Conservation (phyloP, 2,329 filamentous ascomycete species). For the Colletotrichum lini region DNA sequence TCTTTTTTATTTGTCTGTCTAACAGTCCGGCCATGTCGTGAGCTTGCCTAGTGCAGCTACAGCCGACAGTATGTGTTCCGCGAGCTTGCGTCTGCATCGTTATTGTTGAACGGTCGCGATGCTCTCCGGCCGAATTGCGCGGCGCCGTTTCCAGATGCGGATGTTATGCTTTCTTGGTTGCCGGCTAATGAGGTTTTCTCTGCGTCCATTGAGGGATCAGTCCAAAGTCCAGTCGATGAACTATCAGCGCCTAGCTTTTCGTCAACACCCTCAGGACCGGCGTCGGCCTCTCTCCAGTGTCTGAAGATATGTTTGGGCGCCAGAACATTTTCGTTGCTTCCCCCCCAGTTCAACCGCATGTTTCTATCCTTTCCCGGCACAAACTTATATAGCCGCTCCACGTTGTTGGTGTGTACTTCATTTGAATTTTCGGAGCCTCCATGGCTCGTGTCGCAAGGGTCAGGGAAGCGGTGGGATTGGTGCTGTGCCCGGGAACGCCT, state of each 20-base stretch:
- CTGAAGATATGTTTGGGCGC: constrained; percentile 23
- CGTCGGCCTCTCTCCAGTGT: background rate
- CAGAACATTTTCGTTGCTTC: constrained; percentile 41
- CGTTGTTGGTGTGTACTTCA: constrained; percentile 45
- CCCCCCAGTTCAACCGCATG: constrained; percentile 45
- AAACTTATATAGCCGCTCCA: constrained; percentile 48
- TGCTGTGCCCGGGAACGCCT: constrained; percentile 12
- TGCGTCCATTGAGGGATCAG: constrained; percentile 12
- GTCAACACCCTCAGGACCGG: background rate
- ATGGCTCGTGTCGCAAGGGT: background rate
- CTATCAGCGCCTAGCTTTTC: constrained; percentile 18
- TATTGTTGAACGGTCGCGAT: background rate
- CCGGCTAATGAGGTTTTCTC: constrained; percentile 9
- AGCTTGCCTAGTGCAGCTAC: background rate
- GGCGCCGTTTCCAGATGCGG: too few species aligned
- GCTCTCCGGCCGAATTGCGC: background rate
- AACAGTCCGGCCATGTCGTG: background rate
- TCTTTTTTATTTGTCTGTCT: constrained; percentile 40
- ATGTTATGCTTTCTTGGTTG: background rate
- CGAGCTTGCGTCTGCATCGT: background rate
- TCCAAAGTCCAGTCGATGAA: constrained; percentile 38
- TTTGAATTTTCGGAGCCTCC: background rate
- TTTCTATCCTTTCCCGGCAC: constrained; percentile 46
- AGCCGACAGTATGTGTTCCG: background rate
- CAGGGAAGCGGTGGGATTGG: constrained; percentile 42